Percentiles rank a stretch among this genome's conserved stretches.
phyloP scores from a whole-genome alignment of 2,329 filamentous ascomycete species.

The Massarina eburnea region DNA sequence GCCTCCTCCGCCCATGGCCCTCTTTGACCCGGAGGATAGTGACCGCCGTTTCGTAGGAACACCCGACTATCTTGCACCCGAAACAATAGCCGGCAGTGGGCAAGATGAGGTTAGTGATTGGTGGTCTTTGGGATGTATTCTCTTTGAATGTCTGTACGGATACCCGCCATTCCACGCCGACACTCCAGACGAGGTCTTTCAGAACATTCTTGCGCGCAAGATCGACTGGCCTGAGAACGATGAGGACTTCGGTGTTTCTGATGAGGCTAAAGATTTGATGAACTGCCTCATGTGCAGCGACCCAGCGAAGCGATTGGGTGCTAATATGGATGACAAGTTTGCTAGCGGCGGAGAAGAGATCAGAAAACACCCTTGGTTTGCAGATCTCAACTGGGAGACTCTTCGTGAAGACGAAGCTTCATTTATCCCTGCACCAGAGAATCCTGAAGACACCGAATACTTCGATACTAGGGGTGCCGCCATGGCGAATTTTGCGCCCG shows the following conservation, averaged over 20 bases:
- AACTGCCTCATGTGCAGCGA: conserved; percentile 87
- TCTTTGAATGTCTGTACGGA: conserved; percentile 95
- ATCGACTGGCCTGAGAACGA: conserved; percentile 91
- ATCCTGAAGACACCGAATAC: conserved; percentile 97
- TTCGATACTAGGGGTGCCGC: conserved; percentile 92
- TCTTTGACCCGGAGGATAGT: conserved; percentile 94
- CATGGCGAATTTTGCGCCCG: conserved; percentile 87
- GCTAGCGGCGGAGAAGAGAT: conserved; percentile 88
- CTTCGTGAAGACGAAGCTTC: conserved; percentile 93
- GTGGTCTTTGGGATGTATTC: conserved; percentile 99
- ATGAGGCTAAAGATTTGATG: conserved; percentile 91
- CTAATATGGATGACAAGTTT: conserved; percentile 82
- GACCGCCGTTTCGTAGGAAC: conserved; percentile 94
- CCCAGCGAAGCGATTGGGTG: conserved; percentile 77
- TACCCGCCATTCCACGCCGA: conserved; percentile 90
- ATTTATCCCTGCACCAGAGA: conserved; percentile 88
- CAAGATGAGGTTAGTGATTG: conserved; percentile 99
- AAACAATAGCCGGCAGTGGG: conserved; percentile 91
- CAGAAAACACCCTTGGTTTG: conserved; percentile 85
- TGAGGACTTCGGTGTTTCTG: conserved; percentile 72
- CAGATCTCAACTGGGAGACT: conserved; percentile 83
- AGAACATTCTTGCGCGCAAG: conserved; percentile 86
- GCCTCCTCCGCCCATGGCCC: conserved; percentile 84
- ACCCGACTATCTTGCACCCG: conserved; percentile 93
- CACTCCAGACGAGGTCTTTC: conserved; percentile 91